Evolutionary conservation across 495 filamentous ascomycete species (phyloP).

Genomic region (Podospora australis): DNA sequence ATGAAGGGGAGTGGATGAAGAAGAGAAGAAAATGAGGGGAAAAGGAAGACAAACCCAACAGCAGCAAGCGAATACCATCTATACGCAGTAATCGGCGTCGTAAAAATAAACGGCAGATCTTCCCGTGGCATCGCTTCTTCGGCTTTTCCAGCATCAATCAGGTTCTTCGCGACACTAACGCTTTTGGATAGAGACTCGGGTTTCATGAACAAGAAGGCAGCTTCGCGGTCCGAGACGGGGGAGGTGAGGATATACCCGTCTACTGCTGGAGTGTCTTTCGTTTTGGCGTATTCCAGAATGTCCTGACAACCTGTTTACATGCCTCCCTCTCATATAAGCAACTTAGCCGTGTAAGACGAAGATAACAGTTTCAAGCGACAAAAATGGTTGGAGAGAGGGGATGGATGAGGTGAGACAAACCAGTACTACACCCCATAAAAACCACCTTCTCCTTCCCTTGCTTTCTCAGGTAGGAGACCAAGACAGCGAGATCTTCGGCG

Average conservation of each 20-base stretch:
- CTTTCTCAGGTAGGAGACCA: slow-evolving; percentile 61
- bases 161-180: slow-evolving; percentile 45
- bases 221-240: slow-evolving; percentile 68
- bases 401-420: not conserved
- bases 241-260: slow-evolving; percentile 76
- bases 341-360: not conserved
- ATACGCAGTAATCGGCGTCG: slow-evolving; percentile 54
- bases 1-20: no score
- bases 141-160: slow-evolving; percentile 39
- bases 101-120: slow-evolving; percentile 41
- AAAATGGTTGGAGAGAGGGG: no score
- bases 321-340: not conserved
- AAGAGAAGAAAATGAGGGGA: no score
- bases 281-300: slow-evolving; percentile 58
- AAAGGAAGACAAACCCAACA: slow-evolving; percentile 36
- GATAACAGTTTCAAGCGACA: no score
- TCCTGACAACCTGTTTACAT: slow-evolving; percentile 45
- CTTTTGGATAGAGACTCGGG: slow-evolving; percentile 43
- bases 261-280: slow-evolving; percentile 38
- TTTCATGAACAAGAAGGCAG: slow-evolving; percentile 33
- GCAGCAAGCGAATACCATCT: slow-evolving; percentile 61
- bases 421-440: slow-evolving; percentile 3
- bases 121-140: slow-evolving; percentile 50
- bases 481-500: slow-evolving; percentile 59
- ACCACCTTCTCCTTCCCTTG: slow-evolving; percentile 7